Base-by-base conservation (phyloP, 345 rosid genomes). In the Salix purpurea region DNA sequence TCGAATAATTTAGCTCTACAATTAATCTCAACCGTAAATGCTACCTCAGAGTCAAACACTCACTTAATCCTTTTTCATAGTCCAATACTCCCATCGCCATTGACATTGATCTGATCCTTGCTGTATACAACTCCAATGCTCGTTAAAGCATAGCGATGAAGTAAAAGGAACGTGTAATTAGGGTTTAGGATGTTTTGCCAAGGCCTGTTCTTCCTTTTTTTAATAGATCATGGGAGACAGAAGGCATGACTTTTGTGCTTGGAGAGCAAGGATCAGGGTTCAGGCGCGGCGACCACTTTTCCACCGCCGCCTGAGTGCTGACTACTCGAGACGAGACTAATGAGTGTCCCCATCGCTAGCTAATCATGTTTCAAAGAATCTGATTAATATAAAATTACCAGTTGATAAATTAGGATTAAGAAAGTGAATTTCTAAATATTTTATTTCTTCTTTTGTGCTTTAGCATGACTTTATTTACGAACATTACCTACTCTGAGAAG, bases 231-330 rank as follows among this genome's bases (percentile, higher is more conserved):
- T 19, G 67, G 46, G 39, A 23, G 65, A 71, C 75, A 58, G 50
- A 15, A 21, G 71, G n/a, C 28, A 75, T 44, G 67, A 34, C 67
- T 70, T 77, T 37, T 9, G 28, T 14, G 8, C 64, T 54, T 15
- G 18, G 6, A 56, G 77, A 74, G 44, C 65, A 78, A 80, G 36
- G 76, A 66, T 37, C 14, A 67, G 42, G 69, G 40, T 14, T 72
- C 68, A 65, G 65, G 78, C 80, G 82, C 83, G 82, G 82, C 74
- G 54, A 1, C 81, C 62, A 67, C 80, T 81, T 81, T 84, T 80
- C 78, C 70, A 77, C 80, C 42, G 82, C 56, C 76, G 46, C 75
- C 65, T 24, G 62, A 56, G 62, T 58, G 62, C 62, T 40, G 19
- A 65, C 37, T 60, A 52, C 21, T 46, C 11, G 44, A 40, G 11